These are phyloP conservation scores for Fusarium nanum DNA, from an alignment of 2,329 filamentous ascomycete species.

Conservation along the genomic window DNA sequence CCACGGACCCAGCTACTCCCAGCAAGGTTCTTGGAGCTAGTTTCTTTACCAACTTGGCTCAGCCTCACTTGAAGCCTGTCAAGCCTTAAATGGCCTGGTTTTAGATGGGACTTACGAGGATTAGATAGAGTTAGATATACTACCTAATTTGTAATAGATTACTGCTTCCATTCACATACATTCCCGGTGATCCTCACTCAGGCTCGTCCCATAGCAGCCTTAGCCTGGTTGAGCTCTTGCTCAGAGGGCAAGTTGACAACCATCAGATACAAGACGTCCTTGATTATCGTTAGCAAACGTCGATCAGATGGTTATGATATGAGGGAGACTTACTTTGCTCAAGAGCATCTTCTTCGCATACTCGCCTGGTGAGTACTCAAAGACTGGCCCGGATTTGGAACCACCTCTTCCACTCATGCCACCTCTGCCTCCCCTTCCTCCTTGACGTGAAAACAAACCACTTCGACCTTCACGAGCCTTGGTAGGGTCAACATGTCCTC, in stretches of 20 bases:
- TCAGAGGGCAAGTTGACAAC: constrained; percentile 14
- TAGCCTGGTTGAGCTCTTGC: constrained; percentile 6
- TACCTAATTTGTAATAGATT: neutral
- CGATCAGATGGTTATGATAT: too few species aligned
- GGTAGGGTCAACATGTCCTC: constrained; percentile 9
- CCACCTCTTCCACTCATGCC: neutral
- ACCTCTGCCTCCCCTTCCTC: neutral
- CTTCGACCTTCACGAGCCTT: neutral
- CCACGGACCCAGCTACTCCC: constrained; percentile 55
- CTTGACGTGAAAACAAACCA: neutral
- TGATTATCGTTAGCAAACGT: neutral
- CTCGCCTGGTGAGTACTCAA: constrained; percentile 7
- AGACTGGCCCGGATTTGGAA: neutral
- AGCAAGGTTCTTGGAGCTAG: constrained; percentile 59
- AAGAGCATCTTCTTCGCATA: constrained; percentile 10
- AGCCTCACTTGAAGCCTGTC: constrained; percentile 49
- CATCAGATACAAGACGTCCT: constrained; percentile 20
- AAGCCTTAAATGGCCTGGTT: neutral
- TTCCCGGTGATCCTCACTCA: neutral
- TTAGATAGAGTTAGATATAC: neutral
- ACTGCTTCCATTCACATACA: neutral
- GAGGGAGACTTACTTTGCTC: neutral
- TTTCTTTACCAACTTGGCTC: constrained; percentile 61
- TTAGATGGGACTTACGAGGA: accelerated
- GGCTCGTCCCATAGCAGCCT: neutral